These are phyloP conservation scores for Chenopodium berlandieri DNA, from an alignment of 148 eudicot genomes.

Conservation along the genomic window DNA sequence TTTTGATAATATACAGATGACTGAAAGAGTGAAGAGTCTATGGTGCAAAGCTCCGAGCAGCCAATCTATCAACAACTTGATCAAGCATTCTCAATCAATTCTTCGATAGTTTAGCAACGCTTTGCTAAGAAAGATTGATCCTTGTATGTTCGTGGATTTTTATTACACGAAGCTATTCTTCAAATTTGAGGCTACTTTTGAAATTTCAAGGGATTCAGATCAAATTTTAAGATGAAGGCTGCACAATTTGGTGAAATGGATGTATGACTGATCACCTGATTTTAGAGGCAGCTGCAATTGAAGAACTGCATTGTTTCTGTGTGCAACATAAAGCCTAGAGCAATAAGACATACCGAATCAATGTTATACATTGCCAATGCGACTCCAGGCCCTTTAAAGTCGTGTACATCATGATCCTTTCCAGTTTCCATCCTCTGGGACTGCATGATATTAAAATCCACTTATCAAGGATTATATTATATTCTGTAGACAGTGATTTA, in stretches of 20 bases:
- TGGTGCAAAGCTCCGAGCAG: conserved; percentile 42
- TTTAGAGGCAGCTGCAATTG: neutral
- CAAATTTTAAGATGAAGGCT: neutral
- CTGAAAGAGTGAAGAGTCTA: conserved; percentile 52
- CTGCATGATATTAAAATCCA: conserved; percentile 38
- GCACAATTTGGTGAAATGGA: neutral
- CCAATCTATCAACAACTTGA: conserved; percentile 55
- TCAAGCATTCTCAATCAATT: conserved; percentile 68
- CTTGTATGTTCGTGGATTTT: neutral
- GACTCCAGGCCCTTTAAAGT: conserved; percentile 83
- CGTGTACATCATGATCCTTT: conserved; percentile 61
- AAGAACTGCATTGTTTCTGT: neutral
- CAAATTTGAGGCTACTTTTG: neutral
- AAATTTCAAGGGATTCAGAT: neutral
- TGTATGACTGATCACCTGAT: neutral
- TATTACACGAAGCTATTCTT: neutral
- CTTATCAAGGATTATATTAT: conserved; percentile 1
- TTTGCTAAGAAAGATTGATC: neutral
- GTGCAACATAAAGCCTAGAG: neutral
- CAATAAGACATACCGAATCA: conserved; percentile 57
- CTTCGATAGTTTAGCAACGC: conserved; percentile 9
- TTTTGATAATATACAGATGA: conserved; percentile 42
- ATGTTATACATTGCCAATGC: conserved; percentile 91
- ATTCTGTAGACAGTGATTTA: neutral
- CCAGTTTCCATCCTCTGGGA: conserved; percentile 56